A percentile compares a stretch with the other conserved stretches of the same genome.
phyloP scores from a whole-genome alignment of 352 stramenopile species.

The Aphanomyces astaci region DNA sequence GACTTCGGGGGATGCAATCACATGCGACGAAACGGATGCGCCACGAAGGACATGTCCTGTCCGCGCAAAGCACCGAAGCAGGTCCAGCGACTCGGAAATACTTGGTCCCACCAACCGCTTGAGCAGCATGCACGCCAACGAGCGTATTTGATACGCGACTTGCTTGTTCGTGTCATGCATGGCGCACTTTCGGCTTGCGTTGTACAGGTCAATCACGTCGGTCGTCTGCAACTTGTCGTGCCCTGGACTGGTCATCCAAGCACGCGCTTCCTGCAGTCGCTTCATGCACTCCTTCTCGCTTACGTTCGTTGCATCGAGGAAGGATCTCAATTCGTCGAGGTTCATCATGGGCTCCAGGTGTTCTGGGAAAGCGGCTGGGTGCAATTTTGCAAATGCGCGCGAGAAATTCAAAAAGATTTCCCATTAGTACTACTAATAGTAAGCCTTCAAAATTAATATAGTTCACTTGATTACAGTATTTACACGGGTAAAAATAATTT shows the following conservation, averaged over 20 bases:
- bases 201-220: slow-evolving; percentile 12
- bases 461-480: too few species aligned
- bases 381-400: slow-evolving; percentile 6
- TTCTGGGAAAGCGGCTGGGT: neutral
- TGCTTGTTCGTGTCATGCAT: neutral
- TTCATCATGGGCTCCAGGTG: neutral
- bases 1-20: slow-evolving; percentile 1
- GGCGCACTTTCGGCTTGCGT: neutral
- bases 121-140: slow-evolving; percentile 1
- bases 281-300: neutral
- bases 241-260: neutral
- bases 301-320: neutral
- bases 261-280: neutral
- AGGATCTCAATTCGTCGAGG: neutral
- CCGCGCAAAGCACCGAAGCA: slow-evolving; percentile 6
- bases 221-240: neutral
- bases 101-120: neutral
- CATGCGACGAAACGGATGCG: neutral
- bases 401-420: neutral
- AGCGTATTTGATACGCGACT: neutral
- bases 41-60: neutral
- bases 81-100: neutral
- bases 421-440: neutral
- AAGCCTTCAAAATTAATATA: neutral
- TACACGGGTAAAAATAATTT: too few species aligned